Evolutionary conservation across 169 alveolate species (phyloP).

Genomic region (Eimeria maxima): DNA sequence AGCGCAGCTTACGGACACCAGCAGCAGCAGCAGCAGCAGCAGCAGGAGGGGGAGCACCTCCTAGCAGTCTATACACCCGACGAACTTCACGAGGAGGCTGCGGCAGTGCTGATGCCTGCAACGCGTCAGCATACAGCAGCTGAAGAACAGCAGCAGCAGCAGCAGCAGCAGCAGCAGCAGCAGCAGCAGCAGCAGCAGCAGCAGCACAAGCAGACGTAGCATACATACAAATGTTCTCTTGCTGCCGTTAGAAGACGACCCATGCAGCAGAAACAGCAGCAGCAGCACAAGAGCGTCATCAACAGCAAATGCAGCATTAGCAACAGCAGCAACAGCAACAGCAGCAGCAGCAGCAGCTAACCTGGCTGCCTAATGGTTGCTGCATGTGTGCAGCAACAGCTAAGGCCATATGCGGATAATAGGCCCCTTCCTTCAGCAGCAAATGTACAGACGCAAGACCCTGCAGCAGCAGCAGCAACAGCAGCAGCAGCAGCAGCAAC

Average conservation of each 20-base stretch:
- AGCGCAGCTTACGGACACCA: no score
- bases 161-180: not conserved
- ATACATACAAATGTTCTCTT: not conserved
- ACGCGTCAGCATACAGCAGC: not conserved
- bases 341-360: constrained; percentile 71
- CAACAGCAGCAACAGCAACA: constrained; percentile 51
- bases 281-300: not conserved
- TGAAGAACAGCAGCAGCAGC: constrained; percentile 26
- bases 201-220: constrained; percentile 26
- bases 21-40: no score
- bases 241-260: no score
- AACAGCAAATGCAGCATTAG: not conserved
- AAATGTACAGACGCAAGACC: constrained; percentile 15
- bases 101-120: constrained; percentile 31
- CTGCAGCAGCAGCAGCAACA: constrained; percentile 24
- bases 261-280: constrained; percentile 13
- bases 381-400: constrained; percentile 76
- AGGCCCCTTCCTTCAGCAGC: constrained; percentile 55
- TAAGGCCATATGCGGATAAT: constrained; percentile 81
- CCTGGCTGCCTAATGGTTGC: constrained; percentile 75
- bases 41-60: no score
- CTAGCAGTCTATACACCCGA: no score
- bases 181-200: not conserved
- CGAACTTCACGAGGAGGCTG: not conserved
- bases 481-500: constrained; percentile 14